Conservation (phyloP, 2,329 filamentous ascomycete species). For the Cyphellophora europaea region DNA sequence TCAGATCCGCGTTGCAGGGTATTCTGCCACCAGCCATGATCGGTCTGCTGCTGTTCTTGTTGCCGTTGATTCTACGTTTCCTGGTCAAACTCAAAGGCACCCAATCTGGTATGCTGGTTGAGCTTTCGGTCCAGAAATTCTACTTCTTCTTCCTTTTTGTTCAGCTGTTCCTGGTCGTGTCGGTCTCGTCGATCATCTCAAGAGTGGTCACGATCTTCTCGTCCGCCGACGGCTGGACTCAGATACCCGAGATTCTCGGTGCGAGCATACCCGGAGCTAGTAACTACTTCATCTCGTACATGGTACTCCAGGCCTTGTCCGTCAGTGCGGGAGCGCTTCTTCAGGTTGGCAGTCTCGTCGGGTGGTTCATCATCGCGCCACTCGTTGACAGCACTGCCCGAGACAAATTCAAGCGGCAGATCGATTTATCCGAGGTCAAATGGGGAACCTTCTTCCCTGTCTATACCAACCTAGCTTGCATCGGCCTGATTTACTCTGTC, state of each 20-base stretch:
- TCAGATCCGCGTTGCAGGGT: constrained; percentile 69
- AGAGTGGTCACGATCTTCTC: constrained; percentile 54
- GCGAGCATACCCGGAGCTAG: constrained; percentile 72
- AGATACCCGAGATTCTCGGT: constrained; percentile 63
- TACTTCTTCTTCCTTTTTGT: constrained; percentile 94
- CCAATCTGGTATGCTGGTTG: constrained; percentile 69
- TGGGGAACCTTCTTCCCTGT: constrained; percentile 95
- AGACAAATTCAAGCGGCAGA: constrained; percentile 80
- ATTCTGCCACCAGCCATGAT: constrained; percentile 72
- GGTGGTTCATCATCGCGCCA: constrained; percentile 73
- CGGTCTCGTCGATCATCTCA: constrained; percentile 67
- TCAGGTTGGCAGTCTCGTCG: constrained; percentile 67
- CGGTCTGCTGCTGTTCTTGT: constrained; percentile 65
- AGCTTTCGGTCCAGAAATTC: constrained; percentile 79
- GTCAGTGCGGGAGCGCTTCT: constrained; percentile 82
- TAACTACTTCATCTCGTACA: constrained; percentile 98
- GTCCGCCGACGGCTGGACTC: constrained; percentile 57
- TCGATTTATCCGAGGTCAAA: constrained; percentile 62
- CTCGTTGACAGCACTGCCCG: constrained; percentile 73
- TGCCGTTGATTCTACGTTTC: constrained; percentile 69
- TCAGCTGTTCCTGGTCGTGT: constrained; percentile 88
- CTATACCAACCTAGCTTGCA: constrained; percentile 93
- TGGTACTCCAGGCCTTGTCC: constrained; percentile 87
- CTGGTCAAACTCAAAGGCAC: constrained; percentile 66
- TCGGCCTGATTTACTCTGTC: constrained; percentile 79